Conservation (phyloP, 257 asterid genomes). For the Jasminum sambac region DNA sequence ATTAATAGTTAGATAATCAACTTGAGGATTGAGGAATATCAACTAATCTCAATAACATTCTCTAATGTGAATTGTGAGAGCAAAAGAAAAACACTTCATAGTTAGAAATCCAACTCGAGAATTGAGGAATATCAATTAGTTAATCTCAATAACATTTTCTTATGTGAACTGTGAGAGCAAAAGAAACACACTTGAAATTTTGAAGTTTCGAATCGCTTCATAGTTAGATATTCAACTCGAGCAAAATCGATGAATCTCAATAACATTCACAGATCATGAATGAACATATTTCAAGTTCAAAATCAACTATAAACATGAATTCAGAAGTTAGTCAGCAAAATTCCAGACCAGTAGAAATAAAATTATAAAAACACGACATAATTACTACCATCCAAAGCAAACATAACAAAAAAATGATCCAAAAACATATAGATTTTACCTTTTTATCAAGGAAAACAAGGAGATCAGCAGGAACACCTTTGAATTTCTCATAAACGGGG, state of each 20-base stretch:
- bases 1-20: not conserved
- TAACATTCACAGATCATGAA: not conserved
- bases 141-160: not conserved
- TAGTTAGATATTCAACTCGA: not conserved
- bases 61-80: too few species aligned
- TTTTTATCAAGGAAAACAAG: conserved; percentile 50
- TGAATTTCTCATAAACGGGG: conserved; percentile 48
- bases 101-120: not conserved
- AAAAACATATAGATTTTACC: conserved; percentile 23
- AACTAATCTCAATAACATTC: not conserved
- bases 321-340: not conserved
- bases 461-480: conserved; percentile 44
- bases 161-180: too few species aligned
- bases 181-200: too few species aligned
- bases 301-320: not conserved
- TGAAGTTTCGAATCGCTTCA: not conserved
- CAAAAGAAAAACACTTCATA: not conserved
- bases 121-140: not conserved
- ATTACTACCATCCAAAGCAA: not conserved
- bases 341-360: too few species aligned
- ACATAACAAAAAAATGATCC: not conserved
- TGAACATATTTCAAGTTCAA: not conserved
- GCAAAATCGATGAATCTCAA: not conserved
- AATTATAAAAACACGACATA: not conserved
- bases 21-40: not conserved